A percentile compares a stretch with the other conserved stretches of the same genome.
Conservation (phyloP, 306 rosid species). For the Dryas octopetala region DNA sequence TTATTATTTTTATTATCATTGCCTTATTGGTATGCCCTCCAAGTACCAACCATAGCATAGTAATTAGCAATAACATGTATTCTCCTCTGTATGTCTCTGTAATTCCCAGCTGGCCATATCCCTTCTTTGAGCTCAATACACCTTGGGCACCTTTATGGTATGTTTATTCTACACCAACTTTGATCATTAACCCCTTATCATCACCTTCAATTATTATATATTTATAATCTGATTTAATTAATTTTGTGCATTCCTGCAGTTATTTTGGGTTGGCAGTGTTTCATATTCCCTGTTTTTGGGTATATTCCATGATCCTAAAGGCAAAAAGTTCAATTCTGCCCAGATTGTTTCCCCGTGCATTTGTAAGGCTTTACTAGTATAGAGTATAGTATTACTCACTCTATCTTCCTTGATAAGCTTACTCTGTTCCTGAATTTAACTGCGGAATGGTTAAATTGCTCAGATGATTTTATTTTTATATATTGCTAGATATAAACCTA, state of each 20-base stretch:
- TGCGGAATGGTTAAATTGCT: too few relatives aligned
- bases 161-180: constrained; percentile 1
- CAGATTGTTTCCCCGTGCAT: constrained; percentile 44
- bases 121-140: constrained; percentile 61
- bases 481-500: too few relatives aligned
- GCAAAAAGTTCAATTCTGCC: constrained; percentile 46
- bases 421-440: too few relatives aligned
- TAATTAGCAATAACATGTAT: too few relatives aligned
- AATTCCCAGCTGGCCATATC: constrained; percentile 58
- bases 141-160: constrained; percentile 76
- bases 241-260: constrained; percentile 30
- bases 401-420: neutral
- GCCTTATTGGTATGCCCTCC: too few relatives aligned
- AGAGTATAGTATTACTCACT: too few relatives aligned
- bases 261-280: constrained; percentile 53
- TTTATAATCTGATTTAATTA: too few relatives aligned
- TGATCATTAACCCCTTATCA: neutral
- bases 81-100: too few relatives aligned
- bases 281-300: constrained; percentile 63
- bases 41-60: too few relatives aligned
- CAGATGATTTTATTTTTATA: too few relatives aligned
- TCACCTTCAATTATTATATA: neutral
- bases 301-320: constrained; percentile 44
- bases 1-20: too few relatives aligned
- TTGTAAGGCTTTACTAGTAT: constrained; percentile 23